phyloP scores from a whole-genome alignment of 768 basidiomycete species.

The Tricholoma hemisulphureum region DNA sequence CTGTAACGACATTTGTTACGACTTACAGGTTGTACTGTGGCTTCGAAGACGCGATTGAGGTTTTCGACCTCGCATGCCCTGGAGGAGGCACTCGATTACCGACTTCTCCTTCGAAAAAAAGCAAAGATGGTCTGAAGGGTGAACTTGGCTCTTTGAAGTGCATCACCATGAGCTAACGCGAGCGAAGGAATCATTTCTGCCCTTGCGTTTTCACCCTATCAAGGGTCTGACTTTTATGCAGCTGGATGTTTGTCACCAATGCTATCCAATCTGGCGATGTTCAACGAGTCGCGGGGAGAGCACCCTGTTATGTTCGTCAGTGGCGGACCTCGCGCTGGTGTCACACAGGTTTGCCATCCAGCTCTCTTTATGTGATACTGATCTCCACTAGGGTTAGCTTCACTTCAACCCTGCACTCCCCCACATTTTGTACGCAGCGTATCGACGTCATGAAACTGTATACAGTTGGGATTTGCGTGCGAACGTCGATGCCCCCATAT shows the following conservation, averaged over 20 bases:
- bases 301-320: conserved; percentile 62
- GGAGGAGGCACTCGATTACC: conserved; percentile 22
- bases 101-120: conserved; percentile 25
- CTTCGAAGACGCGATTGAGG: conserved; percentile 30
- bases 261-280: conserved; percentile 60
- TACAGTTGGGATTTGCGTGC: conserved; percentile 9
- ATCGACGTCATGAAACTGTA: conserved; percentile 3
- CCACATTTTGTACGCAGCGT: conserved; percentile 5
- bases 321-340: conserved; percentile 48
- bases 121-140: conserved; percentile 86
- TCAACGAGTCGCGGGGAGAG: conserved; percentile 55
- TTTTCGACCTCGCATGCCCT: conserved; percentile 22
- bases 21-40: conserved; percentile 22
- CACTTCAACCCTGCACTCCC: conserved; percentile 5
- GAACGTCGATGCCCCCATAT: conserved; percentile 36
- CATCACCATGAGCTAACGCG: background rate
- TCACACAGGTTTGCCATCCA: conserved; percentile 50
- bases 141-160: conserved; percentile 3
- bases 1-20: conserved; percentile 28
- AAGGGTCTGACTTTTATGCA: conserved; percentile 67
- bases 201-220: conserved; percentile 68
- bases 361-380: background rate
- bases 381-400: background rate
- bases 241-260: conserved; percentile 70
- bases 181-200: conserved; percentile 81